These are phyloP conservation scores for Cystofilobasidium capitatum DNA, from an alignment of 768 basidiomycete species.

Conservation along the genomic window DNA sequence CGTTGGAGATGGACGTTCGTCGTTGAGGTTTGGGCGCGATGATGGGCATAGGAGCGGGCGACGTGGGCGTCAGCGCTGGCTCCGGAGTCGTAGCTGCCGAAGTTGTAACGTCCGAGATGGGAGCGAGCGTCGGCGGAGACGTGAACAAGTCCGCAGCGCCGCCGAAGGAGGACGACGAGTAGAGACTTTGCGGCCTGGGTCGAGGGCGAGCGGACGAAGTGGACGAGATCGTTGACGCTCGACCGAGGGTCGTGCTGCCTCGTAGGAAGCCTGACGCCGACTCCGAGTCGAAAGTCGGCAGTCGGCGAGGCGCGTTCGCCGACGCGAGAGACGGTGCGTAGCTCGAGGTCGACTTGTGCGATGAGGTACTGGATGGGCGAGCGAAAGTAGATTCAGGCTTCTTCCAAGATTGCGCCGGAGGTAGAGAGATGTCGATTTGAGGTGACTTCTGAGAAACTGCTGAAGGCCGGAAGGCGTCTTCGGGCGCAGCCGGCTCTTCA, in stretches of 20 bases:
- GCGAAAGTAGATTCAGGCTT: not conserved
- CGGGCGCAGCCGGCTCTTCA: not conserved
- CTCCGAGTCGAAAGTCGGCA: conserved; percentile 15
- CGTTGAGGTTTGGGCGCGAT: conserved; percentile 8
- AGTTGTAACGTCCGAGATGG: not conserved
- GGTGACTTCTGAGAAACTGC: not conserved
- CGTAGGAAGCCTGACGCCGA: conserved; percentile 12
- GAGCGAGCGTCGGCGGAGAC: not conserved
- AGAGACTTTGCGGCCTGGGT: conserved; percentile 7
- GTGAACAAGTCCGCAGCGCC: not conserved
- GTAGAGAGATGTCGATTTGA: not conserved
- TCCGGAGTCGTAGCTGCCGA: not conserved
- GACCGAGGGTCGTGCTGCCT: not conserved
- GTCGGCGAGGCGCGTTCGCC: not conserved
- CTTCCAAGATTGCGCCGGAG: not conserved
- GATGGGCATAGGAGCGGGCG: not conserved
- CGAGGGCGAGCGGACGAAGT: not conserved
- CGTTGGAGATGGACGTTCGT: not conserved
- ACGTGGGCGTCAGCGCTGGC: not conserved
- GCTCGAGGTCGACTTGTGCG: not conserved
- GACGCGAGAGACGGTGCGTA: not conserved
- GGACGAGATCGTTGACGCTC: not conserved
- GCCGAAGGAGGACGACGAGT: not conserved
- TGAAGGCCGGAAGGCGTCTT: not conserved
- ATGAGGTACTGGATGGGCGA: not conserved